Base-by-base conservation (phyloP, 1,139 yeast species). In the Blastobotrys niveus region DNA sequence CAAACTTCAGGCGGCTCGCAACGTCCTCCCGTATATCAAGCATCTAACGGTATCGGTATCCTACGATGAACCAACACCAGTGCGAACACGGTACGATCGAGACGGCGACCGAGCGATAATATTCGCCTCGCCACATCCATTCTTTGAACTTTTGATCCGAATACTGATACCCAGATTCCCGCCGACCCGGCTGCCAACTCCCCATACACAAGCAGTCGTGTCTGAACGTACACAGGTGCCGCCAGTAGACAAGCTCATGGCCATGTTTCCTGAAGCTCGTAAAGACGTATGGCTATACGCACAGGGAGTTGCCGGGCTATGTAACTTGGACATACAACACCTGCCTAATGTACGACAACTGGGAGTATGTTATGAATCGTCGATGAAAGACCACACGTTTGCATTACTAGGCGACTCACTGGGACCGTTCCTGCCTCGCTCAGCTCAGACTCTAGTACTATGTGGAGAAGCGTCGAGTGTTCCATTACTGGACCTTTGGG, bases 241-340 rank as follows among this genome's bases (percentile, higher is more conserved):
- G 2, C 41, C 45, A 1, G 19, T 36, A 10, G 38, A 42, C 17
- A 15, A 22, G 20, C 33, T 42, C 26, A 18, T 42, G 15, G 14
- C n/a, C 17, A 5, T 17, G 22, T 36, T 31, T 27, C 45, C 45
- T 9, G 27, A 26, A 10, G 40, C 45, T 2, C 8, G 14, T 1
- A 42, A 42, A 25, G 41, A 36, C 21, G 19, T 42, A 9, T 42
- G 45, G 45, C 7, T 42, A 19, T 42, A 42, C 22, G 36, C 45
- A 9, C 32, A 24, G 31, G 45, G 45, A 12, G 17, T 42, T n/a
- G 38, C 38, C 31, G 45, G 45, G 15, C n/a, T 42, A 21, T 17
- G 32, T 27, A 32, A 27, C 18, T n/a, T 42, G 14, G 20, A 30
- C 8, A 19, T 36, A 8, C n/a, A 18, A 14, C 5, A 20, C 7